Conservation (phyloP, 2,329 filamentous ascomycete species). For the Talaromyces rugulosus region DNA sequence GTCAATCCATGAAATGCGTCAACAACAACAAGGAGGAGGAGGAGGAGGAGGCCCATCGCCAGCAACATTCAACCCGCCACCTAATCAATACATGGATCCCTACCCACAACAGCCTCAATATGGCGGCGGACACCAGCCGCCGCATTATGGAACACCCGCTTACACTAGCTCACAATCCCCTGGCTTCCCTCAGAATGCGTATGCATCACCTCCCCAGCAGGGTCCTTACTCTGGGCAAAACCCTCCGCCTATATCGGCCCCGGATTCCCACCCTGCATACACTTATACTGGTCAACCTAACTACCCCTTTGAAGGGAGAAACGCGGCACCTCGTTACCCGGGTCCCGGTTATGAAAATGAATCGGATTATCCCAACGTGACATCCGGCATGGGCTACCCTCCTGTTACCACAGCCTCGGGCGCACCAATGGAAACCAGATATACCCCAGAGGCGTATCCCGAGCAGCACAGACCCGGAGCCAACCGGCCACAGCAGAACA, state of each 20-base stretch:
- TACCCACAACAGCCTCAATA: conserved; percentile 28
- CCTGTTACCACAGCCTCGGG: conserved; percentile 36
- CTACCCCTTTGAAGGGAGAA: conserved; percentile 36
- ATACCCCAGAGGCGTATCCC: conserved; percentile 35
- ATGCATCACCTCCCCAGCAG: conserved; percentile 23
- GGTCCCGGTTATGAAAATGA: conserved; percentile 40
- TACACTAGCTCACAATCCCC: conserved; percentile 12
- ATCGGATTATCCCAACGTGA: conserved; percentile 37
- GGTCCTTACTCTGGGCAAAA: conserved; percentile 20
- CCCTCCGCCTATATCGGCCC: conserved; percentile 34
- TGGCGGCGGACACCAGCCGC: conserved; percentile 31
- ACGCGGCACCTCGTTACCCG: conserved; percentile 38
- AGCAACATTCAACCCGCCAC: conserved; percentile 31
- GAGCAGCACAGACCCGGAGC: conserved; percentile 29
- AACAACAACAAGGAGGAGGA: conserved; percentile 15
- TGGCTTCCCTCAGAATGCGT: conserved; percentile 26
- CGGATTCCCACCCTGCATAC: conserved; percentile 35
- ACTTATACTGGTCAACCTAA: conserved; percentile 31
- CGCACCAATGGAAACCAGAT: conserved; percentile 42
- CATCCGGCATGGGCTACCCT: conserved; percentile 36
- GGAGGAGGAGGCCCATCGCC: conserved; percentile 30
- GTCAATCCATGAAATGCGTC: conserved; percentile 35
- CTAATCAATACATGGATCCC: conserved; percentile 32
- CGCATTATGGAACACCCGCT: conserved; percentile 26
- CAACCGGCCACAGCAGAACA: conserved; percentile 36